phyloP scores from a whole-genome alignment of 768 basidiomycete species.

The Paxillus involutus region DNA sequence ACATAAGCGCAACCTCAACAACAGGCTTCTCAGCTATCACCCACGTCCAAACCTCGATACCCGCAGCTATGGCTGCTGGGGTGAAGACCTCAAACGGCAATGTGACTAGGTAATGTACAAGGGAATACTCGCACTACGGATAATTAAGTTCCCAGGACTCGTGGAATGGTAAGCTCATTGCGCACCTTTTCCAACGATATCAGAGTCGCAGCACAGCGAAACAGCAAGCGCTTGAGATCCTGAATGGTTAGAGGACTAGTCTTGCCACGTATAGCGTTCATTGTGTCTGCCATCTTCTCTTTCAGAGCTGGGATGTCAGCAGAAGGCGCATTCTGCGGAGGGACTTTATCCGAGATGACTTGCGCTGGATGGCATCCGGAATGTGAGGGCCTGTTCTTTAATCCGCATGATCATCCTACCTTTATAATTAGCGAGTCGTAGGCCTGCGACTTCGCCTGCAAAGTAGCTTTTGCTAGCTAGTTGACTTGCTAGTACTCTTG shows the following conservation, averaged over 20 bases:
- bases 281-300: constrained; percentile 61
- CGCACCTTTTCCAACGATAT: constrained; percentile 66
- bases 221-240: constrained; percentile 82
- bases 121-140: constrained; percentile 74
- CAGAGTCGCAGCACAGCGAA: constrained; percentile 81
- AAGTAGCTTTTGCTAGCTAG: constrained; percentile 91
- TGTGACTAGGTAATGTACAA: constrained; percentile 83
- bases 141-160: not conserved
- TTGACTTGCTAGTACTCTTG: constrained; percentile 80
- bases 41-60: constrained; percentile 97
- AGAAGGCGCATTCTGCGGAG: constrained; percentile 58
- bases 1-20: constrained; percentile 80
- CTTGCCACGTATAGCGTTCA: constrained; percentile 69
- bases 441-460: constrained; percentile 81
- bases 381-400: not conserved
- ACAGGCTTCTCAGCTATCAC: constrained; percentile 82
- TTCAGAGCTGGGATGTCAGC: constrained; percentile 68
- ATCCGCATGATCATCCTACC: constrained; percentile 39
- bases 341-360: constrained; percentile 58
- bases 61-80: constrained; percentile 80
- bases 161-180: not conserved
- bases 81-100: constrained; percentile 90
- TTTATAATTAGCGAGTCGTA: constrained; percentile 65
- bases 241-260: constrained; percentile 72
- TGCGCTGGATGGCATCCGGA: constrained; percentile 38